A percentile compares a stretch with the other conserved stretches of the same genome.
phyloP scores from a whole-genome alignment of 768 basidiomycete species.

The Xerocomus spinulosus region DNA sequence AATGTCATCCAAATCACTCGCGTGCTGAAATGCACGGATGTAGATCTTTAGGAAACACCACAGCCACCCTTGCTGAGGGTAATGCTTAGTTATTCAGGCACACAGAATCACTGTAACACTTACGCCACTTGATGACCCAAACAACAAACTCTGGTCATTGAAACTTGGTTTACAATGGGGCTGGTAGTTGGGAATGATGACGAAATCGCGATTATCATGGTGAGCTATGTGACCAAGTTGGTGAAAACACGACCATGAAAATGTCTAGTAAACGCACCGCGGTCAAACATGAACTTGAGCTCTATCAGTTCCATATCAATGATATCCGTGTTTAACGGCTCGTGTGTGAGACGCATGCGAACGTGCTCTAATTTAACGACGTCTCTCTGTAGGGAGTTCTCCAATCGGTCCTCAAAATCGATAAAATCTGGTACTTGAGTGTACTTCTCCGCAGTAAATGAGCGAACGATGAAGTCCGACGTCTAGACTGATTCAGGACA shows the following conservation, averaged over 20 bases:
- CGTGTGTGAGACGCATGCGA: conserved; percentile 77
- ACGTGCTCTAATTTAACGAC: conserved; percentile 79
- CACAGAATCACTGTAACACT: conserved; percentile 21
- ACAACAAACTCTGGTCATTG: conserved; percentile 63
- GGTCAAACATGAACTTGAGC: conserved; percentile 77
- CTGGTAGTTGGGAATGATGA: conserved; percentile 75
- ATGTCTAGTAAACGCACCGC: conserved; percentile 42
- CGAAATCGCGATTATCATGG: conserved; percentile 84
- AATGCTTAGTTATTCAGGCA: neutral
- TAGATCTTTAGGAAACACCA: conserved; percentile 69
- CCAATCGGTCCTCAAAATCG: conserved; percentile 71
- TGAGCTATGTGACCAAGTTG: conserved; percentile 45
- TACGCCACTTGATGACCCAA: conserved; percentile 61
- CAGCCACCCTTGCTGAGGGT: conserved; percentile 64
- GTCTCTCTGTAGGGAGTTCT: conserved; percentile 82
- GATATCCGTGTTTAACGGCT: conserved; percentile 62
- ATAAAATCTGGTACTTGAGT: conserved; percentile 89
- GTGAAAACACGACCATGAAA: conserved; percentile 7
- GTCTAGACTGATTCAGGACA: conserved; percentile 42
- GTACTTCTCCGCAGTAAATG: conserved; percentile 78
- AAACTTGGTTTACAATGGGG: conserved; percentile 49
- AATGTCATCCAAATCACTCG: conserved; percentile 74
- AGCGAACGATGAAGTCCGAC: conserved; percentile 73
- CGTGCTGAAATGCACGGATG: conserved; percentile 70
- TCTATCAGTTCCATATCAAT: conserved; percentile 83